These are phyloP conservation scores for Combretum micranthum DNA, from an alignment of 345 rosid species.

Conservation along the genomic window DNA sequence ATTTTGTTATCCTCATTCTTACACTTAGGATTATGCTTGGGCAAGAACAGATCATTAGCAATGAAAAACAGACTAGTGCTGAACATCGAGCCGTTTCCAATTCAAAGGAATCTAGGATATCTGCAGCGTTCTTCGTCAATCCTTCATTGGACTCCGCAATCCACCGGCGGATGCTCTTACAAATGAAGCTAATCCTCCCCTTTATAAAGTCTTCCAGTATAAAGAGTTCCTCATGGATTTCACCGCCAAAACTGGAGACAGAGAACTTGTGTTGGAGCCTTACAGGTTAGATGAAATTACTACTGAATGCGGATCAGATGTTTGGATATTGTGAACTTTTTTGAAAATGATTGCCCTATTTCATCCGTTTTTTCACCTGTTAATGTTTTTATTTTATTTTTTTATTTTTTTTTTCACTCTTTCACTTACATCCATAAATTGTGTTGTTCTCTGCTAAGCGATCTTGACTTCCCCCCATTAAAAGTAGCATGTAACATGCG, in stretches of 20 bases:
- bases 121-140: slow-evolving; percentile 12
- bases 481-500: too few relatives aligned
- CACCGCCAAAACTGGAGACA: slow-evolving; percentile 1
- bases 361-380: too few relatives aligned
- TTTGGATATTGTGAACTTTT: too few relatives aligned
- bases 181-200: slow-evolving; percentile 1
- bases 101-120: slow-evolving; percentile 11
- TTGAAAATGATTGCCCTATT: too few relatives aligned
- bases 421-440: too few relatives aligned
- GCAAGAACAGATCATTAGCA: slow-evolving; percentile 13
- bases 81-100: slow-evolving; percentile 16
- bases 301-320: too few relatives aligned
- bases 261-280: slow-evolving; percentile 6
- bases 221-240: slow-evolving; percentile 7
- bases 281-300: not conserved
- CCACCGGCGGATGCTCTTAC: slow-evolving; percentile 9
- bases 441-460: too few relatives aligned
- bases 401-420: too few relatives aligned
- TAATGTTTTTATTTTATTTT: too few relatives aligned
- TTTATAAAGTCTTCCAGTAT: slow-evolving; percentile 1
- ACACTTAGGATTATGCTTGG: not conserved
- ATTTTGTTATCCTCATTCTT: not conserved
- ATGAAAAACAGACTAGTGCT: slow-evolving; percentile 18
- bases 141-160: slow-evolving; percentile 7
- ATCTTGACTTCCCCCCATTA: too few relatives aligned